Base-by-base conservation (phyloP, 139 green algal genomes). In the Eudorina sp. region DNA sequence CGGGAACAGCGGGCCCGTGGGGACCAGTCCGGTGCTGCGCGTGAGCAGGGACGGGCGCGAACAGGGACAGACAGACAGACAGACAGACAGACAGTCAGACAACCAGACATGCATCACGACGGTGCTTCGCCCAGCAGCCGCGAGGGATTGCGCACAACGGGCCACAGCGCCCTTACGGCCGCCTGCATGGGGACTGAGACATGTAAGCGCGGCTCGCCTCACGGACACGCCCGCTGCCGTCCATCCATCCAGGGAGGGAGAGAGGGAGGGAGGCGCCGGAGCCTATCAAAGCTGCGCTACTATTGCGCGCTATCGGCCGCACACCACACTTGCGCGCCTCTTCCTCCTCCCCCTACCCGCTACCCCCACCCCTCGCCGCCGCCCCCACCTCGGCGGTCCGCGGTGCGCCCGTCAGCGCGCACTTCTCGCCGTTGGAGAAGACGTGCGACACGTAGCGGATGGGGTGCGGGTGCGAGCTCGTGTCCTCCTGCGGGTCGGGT, bases 391-490 rank as follows among this genome's bases (percentile, higher is more conserved):
- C 95, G 5, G 94, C 92, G 0, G 83, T 81, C 8, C 96, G 88
- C 0, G 72, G 64, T 16, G 46, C 34, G 0, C 91, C 91, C 0
- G 94, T 97, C 13, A 98, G 69, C 8, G 94, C 91, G 82, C 96
- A 98, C 16, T 43, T n/a, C 1, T 92, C 95, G 0, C 96, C 96
- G 3, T 68, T 86, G 4, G 21, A 76, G 74, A 95, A 96, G 25
- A 86, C 70, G 78, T 98, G 95, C 19, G 81, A 86, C 18, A 97
- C 86, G 62, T 97, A 98, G 43, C 84, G 90, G 21, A 93, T 73
- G 11, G 86, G 83, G 18, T 91, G 88, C 2, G 72, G 69, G 16
- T 84, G 89, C 0, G 89, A 72, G 76, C 84, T 93, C 46, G 81
- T 23, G 72, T 94, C 93, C 43, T 91, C 45, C 89, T 91, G 88